Conservation (phyloP, 768 basidiomycete species). For the Rubroboletus satanas region DNA sequence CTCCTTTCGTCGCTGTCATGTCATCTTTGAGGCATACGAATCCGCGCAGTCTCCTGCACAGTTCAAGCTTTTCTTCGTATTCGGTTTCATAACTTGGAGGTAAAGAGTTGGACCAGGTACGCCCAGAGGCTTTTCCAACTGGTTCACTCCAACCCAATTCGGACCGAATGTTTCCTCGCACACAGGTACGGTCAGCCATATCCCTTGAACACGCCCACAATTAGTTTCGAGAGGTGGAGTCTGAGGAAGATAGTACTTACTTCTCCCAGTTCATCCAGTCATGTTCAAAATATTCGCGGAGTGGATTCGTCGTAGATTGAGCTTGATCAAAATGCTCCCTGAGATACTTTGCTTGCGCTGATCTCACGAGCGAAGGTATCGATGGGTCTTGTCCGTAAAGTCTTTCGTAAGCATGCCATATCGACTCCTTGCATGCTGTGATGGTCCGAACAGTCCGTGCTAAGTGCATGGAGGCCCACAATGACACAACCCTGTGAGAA, state of each 20-base stretch:
- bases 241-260: constrained; percentile 36
- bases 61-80: constrained; percentile 31
- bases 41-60: constrained; percentile 41
- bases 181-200: constrained; percentile 68
- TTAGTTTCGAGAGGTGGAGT: constrained; percentile 4
- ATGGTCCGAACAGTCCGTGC: constrained; percentile 55
- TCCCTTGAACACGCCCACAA: constrained; percentile 43
- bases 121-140: constrained; percentile 45
- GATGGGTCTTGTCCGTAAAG: constrained; percentile 40
- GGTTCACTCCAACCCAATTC: constrained; percentile 53
- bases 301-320: constrained; percentile 30
- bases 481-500: constrained; percentile 33
- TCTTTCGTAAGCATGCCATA: constrained; percentile 60
- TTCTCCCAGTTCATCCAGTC: constrained; percentile 70
- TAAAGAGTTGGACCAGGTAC: constrained; percentile 44
- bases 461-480: constrained; percentile 63
- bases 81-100: constrained; percentile 13
- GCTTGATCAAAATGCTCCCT: constrained; percentile 17
- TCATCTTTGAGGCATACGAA: constrained; percentile 50
- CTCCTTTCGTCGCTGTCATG: constrained; percentile 1
- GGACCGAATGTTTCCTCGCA: constrained; percentile 47
- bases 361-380: constrained; percentile 36
- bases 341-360: constrained; percentile 31
- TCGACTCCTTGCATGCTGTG: constrained; percentile 62
- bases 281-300: constrained; percentile 58